phyloP scores from a whole-genome alignment of 371 early-diverging fungal species.

The Haplosporangium sp. region DNA sequence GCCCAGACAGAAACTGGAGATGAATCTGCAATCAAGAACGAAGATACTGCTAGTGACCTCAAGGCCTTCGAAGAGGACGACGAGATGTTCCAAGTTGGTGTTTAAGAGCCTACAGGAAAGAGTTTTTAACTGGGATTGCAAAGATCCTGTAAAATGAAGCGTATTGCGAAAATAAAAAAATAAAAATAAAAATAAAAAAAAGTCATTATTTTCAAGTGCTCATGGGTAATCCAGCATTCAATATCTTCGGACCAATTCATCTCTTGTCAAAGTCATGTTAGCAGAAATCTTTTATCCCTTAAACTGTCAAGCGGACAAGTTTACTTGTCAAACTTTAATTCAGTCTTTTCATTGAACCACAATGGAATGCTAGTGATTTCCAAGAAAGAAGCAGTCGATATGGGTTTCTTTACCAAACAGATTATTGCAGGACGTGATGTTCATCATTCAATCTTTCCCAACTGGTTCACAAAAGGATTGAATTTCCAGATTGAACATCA shows the following conservation, averaged over 20 bases:
- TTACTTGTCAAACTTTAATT: neutral
- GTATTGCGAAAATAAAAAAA: no score
- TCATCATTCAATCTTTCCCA: conserved; percentile 64
- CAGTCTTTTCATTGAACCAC: conserved; percentile 90
- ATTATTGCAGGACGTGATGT: conserved; percentile 89
- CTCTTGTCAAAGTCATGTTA: no score
- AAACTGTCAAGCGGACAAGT: no score
- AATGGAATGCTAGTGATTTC: conserved; percentile 90
- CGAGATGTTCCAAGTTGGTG: conserved; percentile 30
- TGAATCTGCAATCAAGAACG: conserved; percentile 5
- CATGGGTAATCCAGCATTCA: no score
- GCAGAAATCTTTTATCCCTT: no score
- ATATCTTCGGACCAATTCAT: no score
- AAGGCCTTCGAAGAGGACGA: conserved; percentile 41
- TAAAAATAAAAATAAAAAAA: no score
- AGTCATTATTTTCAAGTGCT: no score
- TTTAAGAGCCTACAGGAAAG: neutral
- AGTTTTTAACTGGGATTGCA: neutral
- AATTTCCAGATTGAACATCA: conserved; percentile 90
- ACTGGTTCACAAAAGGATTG: conserved; percentile 90
- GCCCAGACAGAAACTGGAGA: conserved; percentile 29
- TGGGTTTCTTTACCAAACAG: conserved; percentile 85
- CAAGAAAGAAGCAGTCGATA: conserved; percentile 72
- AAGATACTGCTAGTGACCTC: conserved; percentile 5
- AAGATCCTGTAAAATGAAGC: no score